Base-by-base conservation (phyloP, 768 basidiomycete species). In the Albatrellus ellisii region DNA sequence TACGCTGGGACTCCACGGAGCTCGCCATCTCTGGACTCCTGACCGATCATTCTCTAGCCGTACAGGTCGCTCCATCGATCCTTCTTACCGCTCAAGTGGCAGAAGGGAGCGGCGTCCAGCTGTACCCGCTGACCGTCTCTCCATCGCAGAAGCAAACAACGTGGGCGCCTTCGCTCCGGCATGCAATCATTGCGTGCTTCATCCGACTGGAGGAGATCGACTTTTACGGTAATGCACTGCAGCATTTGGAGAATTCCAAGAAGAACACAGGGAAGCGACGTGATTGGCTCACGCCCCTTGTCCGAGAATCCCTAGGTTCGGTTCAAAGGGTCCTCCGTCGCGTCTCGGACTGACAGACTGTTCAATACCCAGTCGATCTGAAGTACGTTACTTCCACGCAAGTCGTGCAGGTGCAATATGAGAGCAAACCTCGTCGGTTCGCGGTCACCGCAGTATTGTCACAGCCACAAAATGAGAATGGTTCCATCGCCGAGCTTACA, bases 221-320 rank as follows among this genome's bases (percentile, higher is more conserved):
- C 31, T 35, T 37, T 11, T 33, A 39, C 26, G 34, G 47, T 28
- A n/a, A 24, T 27, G 37, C 38, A 11, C 18, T 47, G 33, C 41
- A 36, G 29, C 41, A 38, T 11, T 25, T 43, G 2, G 36, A 39
- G n/a, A 40, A 41, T 39, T 35, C 15, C 15, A 50, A 48, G 26
- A 22, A 45, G 1, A 41, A 54, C 31, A 57, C 56, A 12, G 58
- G 53, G 25, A 71, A 71, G 51, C 61, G 62, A 36, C 62, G 63
- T 43, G 73, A 84, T 54, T 89, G 86, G 86, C 69, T 89, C 8
- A 55, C 59, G 29, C 62, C 87, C 8, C 60, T 79, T 17, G 56
- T 83, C 41, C 72, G 76, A 43, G 86, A 89, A 60, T 54, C 66
- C 29, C 63, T 89, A 41, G 77, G 86, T 85, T 44, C 35, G 73